A percentile compares a stretch with the other conserved stretches of the same genome.
These are phyloP conservation scores for Apiotrichum siamense DNA, from an alignment of 1,284 basidiomycete genomes.

Conservation along the genomic window DNA sequence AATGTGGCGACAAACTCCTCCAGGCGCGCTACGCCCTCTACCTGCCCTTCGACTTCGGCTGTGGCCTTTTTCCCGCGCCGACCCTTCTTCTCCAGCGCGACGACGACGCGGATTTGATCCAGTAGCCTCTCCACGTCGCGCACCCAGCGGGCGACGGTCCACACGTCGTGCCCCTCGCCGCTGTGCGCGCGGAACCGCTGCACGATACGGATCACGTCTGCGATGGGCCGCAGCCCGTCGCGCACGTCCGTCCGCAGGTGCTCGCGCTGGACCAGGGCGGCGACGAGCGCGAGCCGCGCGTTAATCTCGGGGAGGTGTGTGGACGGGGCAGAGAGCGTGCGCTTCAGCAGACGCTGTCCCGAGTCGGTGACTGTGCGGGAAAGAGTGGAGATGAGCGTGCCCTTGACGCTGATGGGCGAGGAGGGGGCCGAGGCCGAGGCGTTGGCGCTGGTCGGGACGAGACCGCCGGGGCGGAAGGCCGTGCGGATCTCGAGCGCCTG, in stretches of 20 bases:
- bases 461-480: conserved; percentile 64
- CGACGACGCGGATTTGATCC: conserved; percentile 11
- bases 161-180: conserved; percentile 57
- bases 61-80: not conserved
- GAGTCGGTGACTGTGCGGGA: conserved; percentile 73
- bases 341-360: conserved; percentile 65
- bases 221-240: conserved; percentile 56
- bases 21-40: conserved; percentile 20
- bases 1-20: conserved; percentile 57
- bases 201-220: conserved; percentile 69
- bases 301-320: conserved; percentile 68
- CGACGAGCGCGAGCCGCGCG: conserved; percentile 70
- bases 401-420: conserved; percentile 18
- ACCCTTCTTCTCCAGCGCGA: conserved; percentile 2
- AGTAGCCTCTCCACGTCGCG: conserved; percentile 26
- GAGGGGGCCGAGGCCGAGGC: not conserved
- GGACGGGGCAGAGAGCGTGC: conserved; percentile 56
- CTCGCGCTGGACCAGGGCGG: conserved; percentile 60
- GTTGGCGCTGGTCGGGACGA: conserved; percentile 29
- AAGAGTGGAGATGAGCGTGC: conserved; percentile 70
- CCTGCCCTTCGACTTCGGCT: not conserved
- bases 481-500: conserved; percentile 82
- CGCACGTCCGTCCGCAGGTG: conserved; percentile 65
- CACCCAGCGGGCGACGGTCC: conserved; percentile 39
- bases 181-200: conserved; percentile 69